Percentiles rank a stretch among this genome's conserved stretches.
phyloP scores from a whole-genome alignment of 2,329 filamentous ascomycete genomes.

The Clonostachys byssicola region DNA sequence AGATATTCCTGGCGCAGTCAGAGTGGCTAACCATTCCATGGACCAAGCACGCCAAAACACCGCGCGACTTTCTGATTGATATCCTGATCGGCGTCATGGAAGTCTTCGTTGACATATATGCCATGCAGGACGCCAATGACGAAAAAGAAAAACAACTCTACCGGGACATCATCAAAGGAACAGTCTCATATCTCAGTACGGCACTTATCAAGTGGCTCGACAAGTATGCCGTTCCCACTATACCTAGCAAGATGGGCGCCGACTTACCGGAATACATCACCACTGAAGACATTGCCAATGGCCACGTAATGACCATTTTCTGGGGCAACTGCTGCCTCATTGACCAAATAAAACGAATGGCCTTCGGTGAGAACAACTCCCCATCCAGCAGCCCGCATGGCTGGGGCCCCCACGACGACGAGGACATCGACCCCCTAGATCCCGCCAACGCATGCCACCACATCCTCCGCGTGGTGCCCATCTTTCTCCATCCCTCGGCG shows the following conservation, averaged over 20 bases:
- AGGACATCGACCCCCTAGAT: not conserved
- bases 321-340: not conserved
- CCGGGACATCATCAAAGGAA: not conserved
- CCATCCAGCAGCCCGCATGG: too few species aligned
- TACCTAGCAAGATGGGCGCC: not conserved
- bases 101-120: too few species aligned
- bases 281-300: not conserved
- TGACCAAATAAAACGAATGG: not conserved
- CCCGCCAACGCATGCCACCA: not conserved
- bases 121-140: too few species aligned
- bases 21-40: conserved; percentile 4
- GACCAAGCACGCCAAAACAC: conserved; percentile 34
- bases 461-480: not conserved
- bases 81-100: too few species aligned
- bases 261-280: not conserved
- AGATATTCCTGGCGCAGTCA: not conserved
- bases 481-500: conserved; percentile 1
- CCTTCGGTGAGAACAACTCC: not conserved
- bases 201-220: conserved; percentile 1
- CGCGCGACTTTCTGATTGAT: conserved; percentile 17
- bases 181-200: not conserved
- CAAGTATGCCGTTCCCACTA: not conserved
- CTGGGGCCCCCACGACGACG: not conserved
- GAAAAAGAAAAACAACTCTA: not conserved
- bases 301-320: conserved; percentile 4